phyloP scores from a whole-genome alignment of 371 early-diverging fungal genomes.

The Ordospora pajunii region DNA sequence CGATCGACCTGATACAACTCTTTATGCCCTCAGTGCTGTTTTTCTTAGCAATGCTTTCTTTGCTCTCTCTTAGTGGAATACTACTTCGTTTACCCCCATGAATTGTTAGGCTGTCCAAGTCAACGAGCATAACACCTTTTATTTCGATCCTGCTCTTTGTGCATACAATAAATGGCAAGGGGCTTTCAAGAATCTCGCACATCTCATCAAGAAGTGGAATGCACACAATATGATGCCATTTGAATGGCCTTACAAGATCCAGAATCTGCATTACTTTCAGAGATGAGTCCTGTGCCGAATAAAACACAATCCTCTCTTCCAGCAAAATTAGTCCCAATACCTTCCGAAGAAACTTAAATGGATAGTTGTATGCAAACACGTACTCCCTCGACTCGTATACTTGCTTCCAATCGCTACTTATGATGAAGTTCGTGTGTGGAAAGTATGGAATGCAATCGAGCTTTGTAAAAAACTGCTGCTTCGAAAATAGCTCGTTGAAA shows the following conservation, averaged over 20 bases:
- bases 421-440: background rate
- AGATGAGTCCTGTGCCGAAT: background rate
- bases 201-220: background rate
- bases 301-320: constrained; percentile 12
- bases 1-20: background rate
- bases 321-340: background rate
- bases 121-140: background rate
- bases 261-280: background rate
- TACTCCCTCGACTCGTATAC: background rate
- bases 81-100: background rate
- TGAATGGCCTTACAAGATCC: constrained; percentile 2
- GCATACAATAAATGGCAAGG: background rate
- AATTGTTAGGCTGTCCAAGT: background rate
- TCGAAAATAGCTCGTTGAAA: constrained; percentile 5
- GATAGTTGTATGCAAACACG: background rate
- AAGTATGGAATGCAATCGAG: background rate
- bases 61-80: background rate
- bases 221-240: constrained; percentile 3
- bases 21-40: background rate
- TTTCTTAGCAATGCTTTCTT: background rate
- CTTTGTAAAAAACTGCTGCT: background rate
- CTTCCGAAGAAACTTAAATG: constrained; percentile 1
- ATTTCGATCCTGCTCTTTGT: background rate
- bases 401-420: background rate
- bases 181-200: constrained; percentile 2